Evolutionary conservation across 192 early-diverging fungal genomes (phyloP).

Genomic region (Coemansia javaensis): DNA sequence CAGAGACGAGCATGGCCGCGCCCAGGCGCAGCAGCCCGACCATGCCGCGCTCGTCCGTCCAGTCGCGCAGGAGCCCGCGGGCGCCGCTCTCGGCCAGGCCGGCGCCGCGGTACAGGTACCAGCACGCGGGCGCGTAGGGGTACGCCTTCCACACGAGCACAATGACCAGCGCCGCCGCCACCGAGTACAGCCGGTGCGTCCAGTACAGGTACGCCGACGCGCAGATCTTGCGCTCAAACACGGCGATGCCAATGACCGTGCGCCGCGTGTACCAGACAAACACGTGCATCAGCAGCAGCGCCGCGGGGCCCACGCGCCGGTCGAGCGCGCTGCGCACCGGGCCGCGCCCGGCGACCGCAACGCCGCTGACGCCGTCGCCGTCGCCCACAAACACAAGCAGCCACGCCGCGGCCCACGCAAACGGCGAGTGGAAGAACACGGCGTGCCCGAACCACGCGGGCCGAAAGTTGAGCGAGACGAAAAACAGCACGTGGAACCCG

Average conservation of each 20-base stretch:
- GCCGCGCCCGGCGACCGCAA: conserved; percentile 1
- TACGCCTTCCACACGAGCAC: conserved; percentile 36
- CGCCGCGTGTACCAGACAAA: conserved; percentile 49
- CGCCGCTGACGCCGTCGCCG: conserved; percentile 3
- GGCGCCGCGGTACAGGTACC: conserved; percentile 7
- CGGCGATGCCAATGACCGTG: conserved; percentile 40
- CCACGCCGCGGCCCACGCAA: conserved; percentile 46
- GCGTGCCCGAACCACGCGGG: conserved; percentile 34
- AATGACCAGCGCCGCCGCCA: conserved; percentile 27
- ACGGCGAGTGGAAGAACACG: conserved; percentile 41
- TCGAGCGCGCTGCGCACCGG: conserved; percentile 22
- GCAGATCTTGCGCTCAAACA: conserved; percentile 41
- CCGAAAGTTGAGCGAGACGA: conserved; percentile 29
- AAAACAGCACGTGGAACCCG: conserved; percentile 38
- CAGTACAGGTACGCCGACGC: conserved; percentile 21
- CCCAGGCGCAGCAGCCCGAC: conserved; percentile 16
- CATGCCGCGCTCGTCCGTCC: conserved; percentile 15
- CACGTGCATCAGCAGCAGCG: conserved; percentile 31
- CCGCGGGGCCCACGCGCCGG: conserved; percentile 25
- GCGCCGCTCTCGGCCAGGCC: neutral
- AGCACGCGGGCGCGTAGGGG: conserved; percentile 24
- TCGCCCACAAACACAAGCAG: conserved; percentile 36
- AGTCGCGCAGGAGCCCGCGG: conserved; percentile 9
- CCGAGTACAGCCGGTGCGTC: conserved; percentile 44
- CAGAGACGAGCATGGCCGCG: conserved; percentile 27